These are phyloP conservation scores for Neonectria punicea DNA, from an alignment of 2,329 filamentous ascomycete genomes.

Conservation along the genomic window DNA sequence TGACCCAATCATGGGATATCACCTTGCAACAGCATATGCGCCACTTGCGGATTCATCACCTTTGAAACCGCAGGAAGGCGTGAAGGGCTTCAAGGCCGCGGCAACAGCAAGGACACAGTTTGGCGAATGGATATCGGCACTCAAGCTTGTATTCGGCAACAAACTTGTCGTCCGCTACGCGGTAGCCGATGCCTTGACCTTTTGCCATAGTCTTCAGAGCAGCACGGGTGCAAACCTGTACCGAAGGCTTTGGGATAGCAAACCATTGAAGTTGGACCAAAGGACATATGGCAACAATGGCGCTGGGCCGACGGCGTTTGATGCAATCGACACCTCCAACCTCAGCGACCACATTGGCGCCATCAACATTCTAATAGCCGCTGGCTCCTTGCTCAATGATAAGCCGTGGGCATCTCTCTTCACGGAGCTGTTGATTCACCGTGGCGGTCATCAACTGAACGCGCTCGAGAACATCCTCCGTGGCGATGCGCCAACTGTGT, in stretches of 20 bases:
- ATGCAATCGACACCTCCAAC: slow-evolving; percentile 66
- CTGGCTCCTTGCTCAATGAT: slow-evolving; percentile 58
- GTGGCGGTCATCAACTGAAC: slow-evolving; percentile 34
- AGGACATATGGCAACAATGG: slow-evolving; percentile 51
- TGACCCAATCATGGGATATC: slow-evolving; percentile 66
- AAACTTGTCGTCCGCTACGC: slow-evolving; percentile 57
- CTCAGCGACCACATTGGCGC: slow-evolving; percentile 53
- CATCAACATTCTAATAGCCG: slow-evolving; percentile 53
- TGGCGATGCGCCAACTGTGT: slow-evolving; percentile 58
- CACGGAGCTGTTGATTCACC: slow-evolving; percentile 57
- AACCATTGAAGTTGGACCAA: slow-evolving; percentile 54
- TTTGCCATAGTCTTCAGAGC: slow-evolving; percentile 63
- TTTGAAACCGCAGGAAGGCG: slow-evolving; percentile 40
- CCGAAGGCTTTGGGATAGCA: slow-evolving; percentile 52
- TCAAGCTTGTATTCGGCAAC: slow-evolving; percentile 44
- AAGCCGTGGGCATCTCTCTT: slow-evolving; percentile 58
- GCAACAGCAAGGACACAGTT: slow-evolving; percentile 58
- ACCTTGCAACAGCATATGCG: slow-evolving; percentile 62
- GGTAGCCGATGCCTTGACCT: slow-evolving; percentile 59
- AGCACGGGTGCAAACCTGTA: slow-evolving; percentile 54
- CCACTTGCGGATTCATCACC: slow-evolving; percentile 53
- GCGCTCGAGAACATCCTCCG: slow-evolving; percentile 56
- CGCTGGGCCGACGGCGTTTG: slow-evolving; percentile 56
- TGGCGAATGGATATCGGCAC: slow-evolving; percentile 55
- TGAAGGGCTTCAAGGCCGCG: slow-evolving; percentile 39